These are phyloP conservation scores for Candida tallmaniae DNA, from an alignment of 805 yeast genomes.

Conservation along the genomic window DNA sequence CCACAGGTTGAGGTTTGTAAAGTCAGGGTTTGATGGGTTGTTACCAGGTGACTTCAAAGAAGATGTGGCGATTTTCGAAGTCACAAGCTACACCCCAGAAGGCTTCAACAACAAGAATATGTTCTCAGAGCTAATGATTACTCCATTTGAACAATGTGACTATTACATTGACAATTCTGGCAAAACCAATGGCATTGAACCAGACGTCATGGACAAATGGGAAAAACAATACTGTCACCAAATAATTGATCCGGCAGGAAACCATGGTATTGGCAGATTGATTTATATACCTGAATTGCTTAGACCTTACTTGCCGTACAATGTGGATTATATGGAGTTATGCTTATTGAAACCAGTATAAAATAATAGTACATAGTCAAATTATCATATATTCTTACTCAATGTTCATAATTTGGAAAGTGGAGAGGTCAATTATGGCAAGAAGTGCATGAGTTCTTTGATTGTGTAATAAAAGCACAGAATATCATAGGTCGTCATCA, in stretches of 20 bases:
- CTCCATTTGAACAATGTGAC: conserved; percentile 52
- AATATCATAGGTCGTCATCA: conserved; percentile 19
- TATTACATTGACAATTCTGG: conserved; percentile 59
- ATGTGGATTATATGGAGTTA: conserved; percentile 46
- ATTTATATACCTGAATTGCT: conserved; percentile 44
- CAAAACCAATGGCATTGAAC: conserved; percentile 38
- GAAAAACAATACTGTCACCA: conserved; percentile 41
- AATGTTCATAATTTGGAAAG: too few species aligned
- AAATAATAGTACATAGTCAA: conserved; percentile 1
- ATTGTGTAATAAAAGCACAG: background rate
- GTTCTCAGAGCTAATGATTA: conserved; percentile 58
- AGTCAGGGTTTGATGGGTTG: conserved; percentile 79
- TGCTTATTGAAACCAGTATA: conserved; percentile 32
- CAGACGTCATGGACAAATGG: conserved; percentile 39
- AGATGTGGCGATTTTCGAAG: conserved; percentile 11
- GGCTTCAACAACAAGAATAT: conserved; percentile 74
- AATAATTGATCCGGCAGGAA: conserved; percentile 49
- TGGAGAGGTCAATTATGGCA: too few species aligned
- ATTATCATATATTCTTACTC: background rate
- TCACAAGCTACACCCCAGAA: conserved; percentile 48
- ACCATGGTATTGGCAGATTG: conserved; percentile 55
- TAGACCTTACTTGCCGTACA: conserved; percentile 22
- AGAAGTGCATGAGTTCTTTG: too few species aligned
- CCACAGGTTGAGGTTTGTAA: conserved; percentile 61
- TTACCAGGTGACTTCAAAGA: conserved; percentile 84